Base-by-base conservation (phyloP, 805 yeast genomes). In the Kodamaea kakaduensis region DNA sequence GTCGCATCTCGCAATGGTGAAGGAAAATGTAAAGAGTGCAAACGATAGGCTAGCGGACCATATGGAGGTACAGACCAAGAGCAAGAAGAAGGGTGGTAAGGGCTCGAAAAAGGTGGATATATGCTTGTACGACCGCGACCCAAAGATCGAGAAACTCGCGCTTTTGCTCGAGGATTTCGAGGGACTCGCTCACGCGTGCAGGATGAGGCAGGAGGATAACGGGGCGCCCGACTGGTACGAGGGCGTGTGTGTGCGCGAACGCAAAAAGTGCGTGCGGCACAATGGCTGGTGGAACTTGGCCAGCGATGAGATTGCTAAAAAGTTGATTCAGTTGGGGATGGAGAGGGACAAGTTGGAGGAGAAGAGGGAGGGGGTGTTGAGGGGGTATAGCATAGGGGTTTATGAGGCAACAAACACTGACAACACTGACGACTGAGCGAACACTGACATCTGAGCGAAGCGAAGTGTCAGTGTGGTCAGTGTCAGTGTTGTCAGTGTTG, bases 221-320 rank as follows among this genome's bases (percentile, higher is more conserved):
- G 50, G 45, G 9, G 52, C 46, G 4, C 29, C 29, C 3, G 46
- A 34, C 7, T 35, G 45, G 50, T 40, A 40, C 33, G 15, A 43
- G 5, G 45, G 45, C 17, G 32, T 73, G 1, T 80, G 86, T 46
- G 48, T 77, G 5, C 52, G 60, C 7, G 84, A 79, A 32, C 71
- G 71, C 41, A 64, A 70, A 36, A 78, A 75, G 44, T 80, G 87
- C 50, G 50, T 50, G 3, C 69, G 72, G 31, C 87, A 80, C 43
- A 63, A 58, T 31, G 72, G 75, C 1, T 74, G 80, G 78, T 58
- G 59, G 51, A 59, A 55, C 35, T 51, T 67, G 28, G 38, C 56
- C 6, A 47, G 50, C 17, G 73, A 67, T 41, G 62, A 59, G 32
- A 32, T 60, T 10, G 39, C 50, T 35, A 61, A 50, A 32, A 36